Evolutionary conservation across 2,329 filamentous ascomycete genomes (phyloP), one percentile per base, ranked within the genome.

Genomic region (Calonectria hongkongensis): DNA sequence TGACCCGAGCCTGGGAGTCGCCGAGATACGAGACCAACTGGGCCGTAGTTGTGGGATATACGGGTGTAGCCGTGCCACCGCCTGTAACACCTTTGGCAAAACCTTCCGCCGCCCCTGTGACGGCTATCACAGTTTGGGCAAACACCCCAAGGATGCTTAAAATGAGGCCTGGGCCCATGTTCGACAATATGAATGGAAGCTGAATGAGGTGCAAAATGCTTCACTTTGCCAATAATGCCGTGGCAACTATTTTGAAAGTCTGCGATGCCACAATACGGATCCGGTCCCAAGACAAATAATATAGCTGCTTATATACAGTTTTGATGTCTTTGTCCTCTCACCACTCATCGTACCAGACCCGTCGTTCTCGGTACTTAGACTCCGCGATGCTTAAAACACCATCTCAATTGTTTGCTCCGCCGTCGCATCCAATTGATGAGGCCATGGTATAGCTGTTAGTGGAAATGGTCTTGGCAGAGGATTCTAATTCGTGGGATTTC

Each of bases 21-120:
- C 85, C 84, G 7, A 92, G 87, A 82, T 91, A 92, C 50, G 84
- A 86, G 79, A 88, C 87, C 50, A 92, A 87, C 86, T 93, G 84
- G 28, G 83, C 85, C 45, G 81, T 90, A 54, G 86, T 88, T 12
- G 80, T 83, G 7, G 90, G 90, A 73, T 89, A 88, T 10, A 88
- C 88, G 33, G 89, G 81, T 25, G 86, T 82, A 30, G 88, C 90
- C 71, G 79, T 85, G 67, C 90, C 91, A 78, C 91, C 91, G 51
- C 91, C 91, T n/a, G 91, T 92, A 27, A 90, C 88, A 50, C 90
- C 89, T 73, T 83, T 83, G 25, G 84, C 84, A 72, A 86, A 85
- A 27, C 85, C 85, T 64, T 85, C 81, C 12, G 84, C 82, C 16
- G 83, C 74, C 41, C 84, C 84, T 21, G 75, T 78, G n/a, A 85